phyloP scores from a whole-genome alignment of 2,329 filamentous ascomycete genomes.

The Arthrobotrys iridis region DNA sequence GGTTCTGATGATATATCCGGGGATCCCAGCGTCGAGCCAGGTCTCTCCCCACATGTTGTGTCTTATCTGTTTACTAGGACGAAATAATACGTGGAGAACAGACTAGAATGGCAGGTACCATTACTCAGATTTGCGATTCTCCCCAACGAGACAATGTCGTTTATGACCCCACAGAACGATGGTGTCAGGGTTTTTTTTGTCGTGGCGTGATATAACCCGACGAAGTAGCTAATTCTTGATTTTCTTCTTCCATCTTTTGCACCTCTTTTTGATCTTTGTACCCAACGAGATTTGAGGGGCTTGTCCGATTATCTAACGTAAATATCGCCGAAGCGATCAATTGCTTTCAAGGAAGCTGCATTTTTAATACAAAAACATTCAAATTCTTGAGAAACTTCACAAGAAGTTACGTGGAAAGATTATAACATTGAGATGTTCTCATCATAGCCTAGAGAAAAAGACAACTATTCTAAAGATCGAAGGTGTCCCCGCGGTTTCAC shows the following conservation, averaged over 20 bases:
- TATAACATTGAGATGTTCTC: too few relatives aligned
- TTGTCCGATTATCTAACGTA: too few relatives aligned
- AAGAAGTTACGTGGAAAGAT: too few relatives aligned
- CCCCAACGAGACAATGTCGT: constrained; percentile 43
- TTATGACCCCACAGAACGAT: constrained; percentile 35
- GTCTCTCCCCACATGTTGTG: neutral
- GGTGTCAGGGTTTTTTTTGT: constrained; percentile 31
- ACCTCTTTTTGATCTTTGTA: neutral
- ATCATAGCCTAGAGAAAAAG: too few relatives aligned
- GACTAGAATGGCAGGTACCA: constrained; percentile 30
- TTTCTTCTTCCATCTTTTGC: too few relatives aligned
- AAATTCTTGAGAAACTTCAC: too few relatives aligned
- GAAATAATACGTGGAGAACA: neutral
- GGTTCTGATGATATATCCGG: neutral
- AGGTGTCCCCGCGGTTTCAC: neutral
- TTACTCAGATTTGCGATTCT: neutral
- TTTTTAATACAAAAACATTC: too few relatives aligned
- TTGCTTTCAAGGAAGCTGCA: too few relatives aligned
- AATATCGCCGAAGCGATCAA: too few relatives aligned
- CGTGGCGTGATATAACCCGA: constrained; percentile 35
- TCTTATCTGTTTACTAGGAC: constrained; percentile 11
- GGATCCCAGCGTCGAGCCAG: constrained; percentile 3
- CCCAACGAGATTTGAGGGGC: too few relatives aligned
- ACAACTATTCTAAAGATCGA: neutral
- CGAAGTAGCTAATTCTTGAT: constrained; percentile 11